Evolutionary conservation across 352 stramenopile species (phyloP).

Genomic region (Lagenidium sp.): DNA sequence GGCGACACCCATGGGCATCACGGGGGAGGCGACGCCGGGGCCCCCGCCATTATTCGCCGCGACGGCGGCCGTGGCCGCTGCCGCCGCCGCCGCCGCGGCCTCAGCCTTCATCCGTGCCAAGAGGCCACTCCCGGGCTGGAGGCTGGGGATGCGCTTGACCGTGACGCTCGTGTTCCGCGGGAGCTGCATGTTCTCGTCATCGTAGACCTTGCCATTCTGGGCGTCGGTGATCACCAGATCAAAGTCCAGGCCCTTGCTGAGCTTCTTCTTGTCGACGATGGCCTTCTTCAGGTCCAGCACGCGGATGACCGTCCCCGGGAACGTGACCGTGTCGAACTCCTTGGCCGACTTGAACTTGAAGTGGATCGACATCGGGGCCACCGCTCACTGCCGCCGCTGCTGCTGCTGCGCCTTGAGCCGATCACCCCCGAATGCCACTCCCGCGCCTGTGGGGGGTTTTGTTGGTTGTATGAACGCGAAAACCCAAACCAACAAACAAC

Average conservation of each 20-base stretch:
- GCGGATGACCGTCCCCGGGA: constrained; percentile 77
- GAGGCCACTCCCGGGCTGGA: constrained; percentile 58
- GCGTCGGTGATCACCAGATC: constrained; percentile 90
- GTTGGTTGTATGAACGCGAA: too few relatives aligned
- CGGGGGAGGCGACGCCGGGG: constrained; percentile 16
- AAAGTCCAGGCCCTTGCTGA: constrained; percentile 89
- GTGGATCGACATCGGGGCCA: constrained; percentile 74
- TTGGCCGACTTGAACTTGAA: constrained; percentile 90
- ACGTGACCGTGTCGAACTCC: constrained; percentile 85
- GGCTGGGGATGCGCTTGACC: constrained; percentile 87
- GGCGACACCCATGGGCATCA: constrained; percentile 27
- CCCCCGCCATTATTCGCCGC: neutral
- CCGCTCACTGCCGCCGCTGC: neutral
- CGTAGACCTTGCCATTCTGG: constrained; percentile 88
- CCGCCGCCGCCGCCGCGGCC: constrained; percentile 44
- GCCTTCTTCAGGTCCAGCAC: constrained; percentile 89
- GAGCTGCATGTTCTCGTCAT: constrained; percentile 86
- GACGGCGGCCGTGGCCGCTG: constrained; percentile 27
- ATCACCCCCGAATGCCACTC: too few relatives aligned
- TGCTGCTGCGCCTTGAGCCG: too few relatives aligned
- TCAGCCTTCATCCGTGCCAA: constrained; percentile 84
- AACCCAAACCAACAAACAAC: too few relatives aligned
- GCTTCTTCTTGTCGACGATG: constrained; percentile 91
- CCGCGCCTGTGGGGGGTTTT: too few relatives aligned
- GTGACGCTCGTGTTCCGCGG: constrained; percentile 89